A percentile compares a stretch with the other conserved stretches of the same genome.
These are phyloP conservation scores for Camelina hispida DNA, from an alignment of 345 rosid species.

Conservation along the genomic window DNA sequence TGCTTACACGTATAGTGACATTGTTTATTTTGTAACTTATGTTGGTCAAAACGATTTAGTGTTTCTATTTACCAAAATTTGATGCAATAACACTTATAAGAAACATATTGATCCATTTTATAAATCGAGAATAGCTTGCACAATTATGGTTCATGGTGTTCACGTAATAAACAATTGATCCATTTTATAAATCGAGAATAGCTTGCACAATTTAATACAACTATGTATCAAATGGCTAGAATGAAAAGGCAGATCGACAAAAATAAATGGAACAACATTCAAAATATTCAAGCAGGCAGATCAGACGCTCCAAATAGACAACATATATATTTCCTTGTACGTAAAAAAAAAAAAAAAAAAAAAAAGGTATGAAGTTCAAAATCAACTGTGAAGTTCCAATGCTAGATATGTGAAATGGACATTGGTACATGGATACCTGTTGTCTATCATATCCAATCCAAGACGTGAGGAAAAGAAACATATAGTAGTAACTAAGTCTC, in stretches of 20 bases:
- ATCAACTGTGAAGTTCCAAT: neutral
- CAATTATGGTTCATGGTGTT: slow-evolving; percentile 11
- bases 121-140: neutral
- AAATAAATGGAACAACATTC: neutral
- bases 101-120: neutral
- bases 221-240: neutral
- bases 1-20: slow-evolving; percentile 10
- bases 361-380: neutral
- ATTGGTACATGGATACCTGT: neutral
- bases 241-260: neutral
- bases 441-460: neutral
- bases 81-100: slow-evolving; percentile 4
- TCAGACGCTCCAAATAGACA: neutral
- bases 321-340: neutral
- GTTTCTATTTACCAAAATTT: neutral
- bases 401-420: neutral
- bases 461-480: neutral
- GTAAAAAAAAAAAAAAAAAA: neutral
- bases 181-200: neutral
- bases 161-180: slow-evolving; percentile 12
- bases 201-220: neutral
- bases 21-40: neutral
- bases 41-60: neutral
- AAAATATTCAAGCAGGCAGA: neutral
- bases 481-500: neutral